Conservation (phyloP, 2,329 filamentous ascomycete genomes). For the Golovinomyces cichoracearum region DNA sequence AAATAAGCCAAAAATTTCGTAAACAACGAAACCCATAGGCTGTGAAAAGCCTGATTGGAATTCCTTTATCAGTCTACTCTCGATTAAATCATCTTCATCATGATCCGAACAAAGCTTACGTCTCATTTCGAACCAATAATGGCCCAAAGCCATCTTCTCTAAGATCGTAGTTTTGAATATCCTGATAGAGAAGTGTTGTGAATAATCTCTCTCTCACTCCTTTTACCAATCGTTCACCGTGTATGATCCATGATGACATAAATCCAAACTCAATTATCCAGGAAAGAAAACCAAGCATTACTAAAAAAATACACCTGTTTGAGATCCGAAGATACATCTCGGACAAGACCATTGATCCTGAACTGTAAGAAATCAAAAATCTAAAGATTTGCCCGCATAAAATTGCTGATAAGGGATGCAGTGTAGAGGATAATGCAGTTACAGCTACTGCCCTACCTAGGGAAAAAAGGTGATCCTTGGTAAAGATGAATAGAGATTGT, state of each 20-base stretch:
- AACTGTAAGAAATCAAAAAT: constrained; percentile 38
- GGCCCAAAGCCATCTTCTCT: constrained; percentile 45
- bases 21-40: constrained; percentile 43
- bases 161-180: constrained; percentile 62
- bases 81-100: not conserved
- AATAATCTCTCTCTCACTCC: constrained; percentile 41
- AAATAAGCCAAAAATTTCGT: constrained; percentile 35
- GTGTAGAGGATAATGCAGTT: constrained; percentile 32
- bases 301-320: constrained; percentile 34
- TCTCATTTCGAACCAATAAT: constrained; percentile 45
- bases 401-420: constrained; percentile 39
- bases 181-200: constrained; percentile 37
- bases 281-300: constrained; percentile 33
- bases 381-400: constrained; percentile 54
- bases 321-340: constrained; percentile 30
- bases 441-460: constrained; percentile 28
- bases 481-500: constrained; percentile 14
- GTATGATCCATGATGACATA: constrained; percentile 45
- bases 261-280: constrained; percentile 44
- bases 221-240: constrained; percentile 57
- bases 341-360: constrained; percentile 22
- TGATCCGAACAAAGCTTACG: constrained; percentile 24
- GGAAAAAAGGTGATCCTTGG: constrained; percentile 25
- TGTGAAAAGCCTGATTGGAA: constrained; percentile 59
- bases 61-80: constrained; percentile 49